These are phyloP conservation scores for Hippophae gyantsensis DNA, from an alignment of 306 rosid species.

Conservation along the genomic window DNA sequence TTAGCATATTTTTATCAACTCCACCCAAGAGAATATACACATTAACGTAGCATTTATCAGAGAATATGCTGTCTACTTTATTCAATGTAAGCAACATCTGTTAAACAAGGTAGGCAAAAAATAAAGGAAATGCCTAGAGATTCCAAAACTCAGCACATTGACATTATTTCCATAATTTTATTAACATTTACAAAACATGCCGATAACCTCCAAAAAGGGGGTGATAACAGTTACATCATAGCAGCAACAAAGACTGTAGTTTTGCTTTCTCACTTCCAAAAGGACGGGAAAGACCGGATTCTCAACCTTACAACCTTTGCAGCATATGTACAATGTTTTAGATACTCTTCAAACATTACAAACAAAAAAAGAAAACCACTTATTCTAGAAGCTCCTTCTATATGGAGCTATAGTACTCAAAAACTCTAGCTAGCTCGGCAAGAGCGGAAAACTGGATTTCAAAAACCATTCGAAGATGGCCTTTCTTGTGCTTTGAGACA, in stretches of 20 bases:
- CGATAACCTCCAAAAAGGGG: neutral
- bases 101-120: neutral
- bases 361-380: neutral
- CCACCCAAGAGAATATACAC: neutral
- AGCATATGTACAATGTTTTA: conserved; percentile 24
- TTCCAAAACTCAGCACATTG: conserved; percentile 2
- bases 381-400: conserved; percentile 9
- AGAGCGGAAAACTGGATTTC: conserved; percentile 4
- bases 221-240: neutral
- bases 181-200: conserved; percentile 16
- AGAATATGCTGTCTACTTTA: neutral
- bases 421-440: neutral
- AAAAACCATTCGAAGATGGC: neutral
- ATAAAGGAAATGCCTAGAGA: neutral
- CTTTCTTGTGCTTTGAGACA: conserved; percentile 6
- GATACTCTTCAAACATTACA: conserved; percentile 1
- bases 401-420: neutral
- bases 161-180: neutral
- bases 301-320: conserved; percentile 9
- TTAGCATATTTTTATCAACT: neutral
- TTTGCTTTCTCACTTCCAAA: conserved; percentile 31
- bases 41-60: neutral
- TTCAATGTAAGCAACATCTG: neutral
- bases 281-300: conserved; percentile 21
- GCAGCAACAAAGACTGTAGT: neutral